Evolutionary conservation across 2,329 filamentous ascomycete species (phyloP), one percentile per base, ranked within the genome.

Genomic region (Neophaeococcomyces mojaviensis): DNA sequence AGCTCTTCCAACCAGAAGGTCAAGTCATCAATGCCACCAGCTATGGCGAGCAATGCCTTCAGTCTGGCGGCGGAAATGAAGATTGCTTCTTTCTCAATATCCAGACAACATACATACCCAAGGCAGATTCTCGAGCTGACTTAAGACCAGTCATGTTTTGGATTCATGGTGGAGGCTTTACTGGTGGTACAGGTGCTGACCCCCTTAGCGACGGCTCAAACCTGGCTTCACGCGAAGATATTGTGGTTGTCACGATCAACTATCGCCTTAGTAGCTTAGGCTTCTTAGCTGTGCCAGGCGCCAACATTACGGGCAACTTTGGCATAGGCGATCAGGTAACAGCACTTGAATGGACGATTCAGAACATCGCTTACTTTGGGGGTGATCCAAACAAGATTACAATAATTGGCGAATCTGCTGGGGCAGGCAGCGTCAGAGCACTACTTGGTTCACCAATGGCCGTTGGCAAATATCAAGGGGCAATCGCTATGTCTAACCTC

Each of bases 181-280:
- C 68, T 0, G 64, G 68, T 6, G 77, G 77, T 1, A 65, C 33
- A 35, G 33, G 33, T 5, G 33, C 33, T 13, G 33, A 35, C 19
- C 33, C 33, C 6, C 33, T 35, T 15, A 35, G 33, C n/a, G 33
- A 35, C n/a, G 33, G 33, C 33, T 35, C 33, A 5, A 35, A 35
- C n/a, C 33, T 35, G n/a, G 33, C 33, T 0, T 77, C 74, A 2
- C 69, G 77, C 39, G 76, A 76, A 18, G 77, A 81, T 49, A 68
- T 81, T 15, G 74, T 82, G 0, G 68, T 78, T 2, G 78, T 82
- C 3, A 62, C 63, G 6, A 75, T 80, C 63, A 81, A 81, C 62
- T 81, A 81, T 59, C 73, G 79, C 7, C 61, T 81, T 3, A 69
- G 68, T 0, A 78, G 74, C 0, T 65, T 81, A 0, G 78, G 78